phyloP scores from a whole-genome alignment of 2,329 filamentous ascomycete species.

The Penicillium sp. region DNA sequence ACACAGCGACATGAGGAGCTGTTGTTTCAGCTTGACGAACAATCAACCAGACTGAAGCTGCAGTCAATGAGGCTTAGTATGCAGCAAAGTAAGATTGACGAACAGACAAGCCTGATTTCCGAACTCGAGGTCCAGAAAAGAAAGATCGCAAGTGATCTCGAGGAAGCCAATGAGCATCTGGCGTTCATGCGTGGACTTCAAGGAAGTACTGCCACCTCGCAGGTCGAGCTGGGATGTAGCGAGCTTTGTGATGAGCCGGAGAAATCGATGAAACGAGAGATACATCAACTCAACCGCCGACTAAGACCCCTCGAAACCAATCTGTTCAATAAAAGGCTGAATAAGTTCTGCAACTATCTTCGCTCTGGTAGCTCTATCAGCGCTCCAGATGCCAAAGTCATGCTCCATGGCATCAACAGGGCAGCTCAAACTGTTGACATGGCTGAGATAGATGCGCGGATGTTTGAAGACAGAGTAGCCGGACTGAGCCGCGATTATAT shows the following conservation, averaged over 20 bases:
- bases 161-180: neutral
- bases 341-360: neutral
- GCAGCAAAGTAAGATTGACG: neutral
- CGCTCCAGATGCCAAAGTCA: neutral
- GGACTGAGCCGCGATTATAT: neutral
- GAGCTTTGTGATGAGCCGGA: neutral
- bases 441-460: neutral
- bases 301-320: neutral
- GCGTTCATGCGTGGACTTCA: neutral
- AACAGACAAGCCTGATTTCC: neutral
- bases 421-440: neutral
- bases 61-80: neutral
- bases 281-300: neutral
- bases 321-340: neutral
- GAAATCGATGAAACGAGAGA: neutral
- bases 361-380: neutral
- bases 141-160: neutral
- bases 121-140: neutral
- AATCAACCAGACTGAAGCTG: neutral
- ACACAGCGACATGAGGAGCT: neutral
- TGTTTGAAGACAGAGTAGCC: neutral
- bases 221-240: neutral
- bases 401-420: neutral
- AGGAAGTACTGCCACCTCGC: neutral
- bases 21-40: neutral